Base-by-base conservation (phyloP, 148 eudicot species). In the Spergularia marina region DNA sequence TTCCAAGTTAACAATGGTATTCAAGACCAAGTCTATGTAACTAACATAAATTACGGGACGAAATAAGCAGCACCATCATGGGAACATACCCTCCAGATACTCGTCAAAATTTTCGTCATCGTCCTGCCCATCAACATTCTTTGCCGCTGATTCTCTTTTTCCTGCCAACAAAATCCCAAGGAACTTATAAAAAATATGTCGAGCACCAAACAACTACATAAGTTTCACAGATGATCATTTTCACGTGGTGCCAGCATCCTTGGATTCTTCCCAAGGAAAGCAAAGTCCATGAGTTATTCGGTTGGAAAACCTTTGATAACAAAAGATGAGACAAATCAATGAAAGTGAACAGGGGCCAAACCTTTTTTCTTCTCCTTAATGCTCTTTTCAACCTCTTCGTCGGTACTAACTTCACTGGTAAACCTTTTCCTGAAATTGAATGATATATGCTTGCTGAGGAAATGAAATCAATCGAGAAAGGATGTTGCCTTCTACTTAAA, bases 61-160 rank as follows among this genome's bases (percentile, higher is more conserved):
- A 16, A 36, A 17, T 68, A 51, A 30, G 69, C 73, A 70, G 41
- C 39, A 55, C 49, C 39, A 77, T 90, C 84, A 89, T 71, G 88
- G 98, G 74, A 93, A 93, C 98, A 93, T 91, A 49, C 96, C 98
- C 76, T 85, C 86, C 54, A 91, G 78, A 81, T 82, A 91, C 81
- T 87, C 97, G 55, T 89, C 91, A 72, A 88, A 88, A 70, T 80
- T 82, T 70, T 89, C 91, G 56, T 85, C 86, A 14, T 82, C 90
- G 4, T 78, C 81, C 30, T 70, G 57, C 67, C 69, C 78, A 12
- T 25, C 54, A 36, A 65, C 86, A 12, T 60, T 74, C 20, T 71
- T 65, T 52, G 87, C 80, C 17, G 70, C 49, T 55, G 82, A 75
- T 55, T 76, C 78, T 74, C 67, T 68, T 61, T 67, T 83, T 69